These are phyloP conservation scores for Telopea speciosissima DNA, from an alignment of 177 flowering plant genomes.

Conservation along the genomic window DNA sequence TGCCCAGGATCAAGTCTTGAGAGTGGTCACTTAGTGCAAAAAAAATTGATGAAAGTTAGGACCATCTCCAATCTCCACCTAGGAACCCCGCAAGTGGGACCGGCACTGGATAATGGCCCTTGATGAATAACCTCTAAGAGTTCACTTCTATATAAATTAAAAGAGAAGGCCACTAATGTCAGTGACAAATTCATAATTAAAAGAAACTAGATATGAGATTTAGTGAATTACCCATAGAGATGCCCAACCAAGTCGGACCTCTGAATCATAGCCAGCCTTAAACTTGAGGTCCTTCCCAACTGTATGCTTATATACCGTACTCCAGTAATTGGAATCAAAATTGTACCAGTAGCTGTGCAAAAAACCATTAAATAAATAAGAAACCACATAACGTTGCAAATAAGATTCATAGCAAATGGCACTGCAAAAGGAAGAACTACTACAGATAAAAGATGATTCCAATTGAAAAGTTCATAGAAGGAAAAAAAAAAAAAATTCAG, in stretches of 20 bases:
- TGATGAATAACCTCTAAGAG: too few relatives aligned
- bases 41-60: too few relatives aligned
- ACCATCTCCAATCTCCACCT: too few relatives aligned
- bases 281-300: constrained; percentile 71
- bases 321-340: constrained; percentile 73
- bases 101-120: too few relatives aligned
- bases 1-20: too few relatives aligned
- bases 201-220: neutral
- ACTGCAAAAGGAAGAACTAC: neutral
- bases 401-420: neutral
- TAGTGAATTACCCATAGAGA: constrained; percentile 90
- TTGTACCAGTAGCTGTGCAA: constrained; percentile 75
- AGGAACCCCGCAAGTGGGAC: too few relatives aligned
- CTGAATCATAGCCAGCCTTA: constrained; percentile 96
- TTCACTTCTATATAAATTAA: too few relatives aligned
- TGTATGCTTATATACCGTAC: constrained; percentile 83
- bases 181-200: neutral
- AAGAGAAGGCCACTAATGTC: neutral
- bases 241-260: constrained; percentile 86
- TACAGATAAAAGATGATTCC: neutral
- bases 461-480: neutral
- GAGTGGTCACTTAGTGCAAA: too few relatives aligned
- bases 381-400: neutral
- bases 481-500: too few relatives aligned
- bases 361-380: constrained; percentile 4